Evolutionary conservation across 495 filamentous ascomycete genomes (phyloP), one percentile per base, ranked within the genome.

Genomic region (Astrocystis sublimbata): DNA sequence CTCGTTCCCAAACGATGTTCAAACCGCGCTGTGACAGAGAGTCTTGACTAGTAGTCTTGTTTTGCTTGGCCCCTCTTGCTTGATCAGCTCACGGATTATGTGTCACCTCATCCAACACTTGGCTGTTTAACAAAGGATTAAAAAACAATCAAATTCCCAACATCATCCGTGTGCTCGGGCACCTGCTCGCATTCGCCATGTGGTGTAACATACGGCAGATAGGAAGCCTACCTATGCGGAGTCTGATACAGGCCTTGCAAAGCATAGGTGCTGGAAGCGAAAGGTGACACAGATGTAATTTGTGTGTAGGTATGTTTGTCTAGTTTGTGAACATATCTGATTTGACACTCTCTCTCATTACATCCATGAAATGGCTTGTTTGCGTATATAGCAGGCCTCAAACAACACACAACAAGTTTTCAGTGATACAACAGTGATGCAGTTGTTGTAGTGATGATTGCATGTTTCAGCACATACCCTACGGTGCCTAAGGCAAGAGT

Each of bases 1-100:
- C 54, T 57, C 41, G 54, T 17, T 12, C 40, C 4, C 54, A 57
- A 45, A 57, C 54, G 28, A n/a, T 19, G 12, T 55, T 33, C 40
- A 33, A 45, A 23, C 40, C 21, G 35, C 12, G 15, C 17, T 17
- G 30, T 3, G 19, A 35, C 30, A 30, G 17, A n/a, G 46, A n/a
- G 24, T 6, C 24, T n/a, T n/a, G n/a, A n/a, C n/a, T n/a, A n/a
- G n/a, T n/a, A 30, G 24, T 49, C 23, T 49, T 49, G 12, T n/a
- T 13, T 23, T 8, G 17, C 13, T 21, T 24, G 21, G 26, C 15
- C 24, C 26, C 2, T 24, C 4, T 30, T 52, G 9, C 31, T 36
- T 5, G 10, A 12, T 33, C 33, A 33, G 26, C 33, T 40, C 33
- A 38, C 19, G 10, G 30, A 13, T 33, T 15, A 4, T 8, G 5